Base-by-base conservation (phyloP, 2,329 filamentous ascomycete genomes). In the Phyllosticta paracitricarpa region DNA sequence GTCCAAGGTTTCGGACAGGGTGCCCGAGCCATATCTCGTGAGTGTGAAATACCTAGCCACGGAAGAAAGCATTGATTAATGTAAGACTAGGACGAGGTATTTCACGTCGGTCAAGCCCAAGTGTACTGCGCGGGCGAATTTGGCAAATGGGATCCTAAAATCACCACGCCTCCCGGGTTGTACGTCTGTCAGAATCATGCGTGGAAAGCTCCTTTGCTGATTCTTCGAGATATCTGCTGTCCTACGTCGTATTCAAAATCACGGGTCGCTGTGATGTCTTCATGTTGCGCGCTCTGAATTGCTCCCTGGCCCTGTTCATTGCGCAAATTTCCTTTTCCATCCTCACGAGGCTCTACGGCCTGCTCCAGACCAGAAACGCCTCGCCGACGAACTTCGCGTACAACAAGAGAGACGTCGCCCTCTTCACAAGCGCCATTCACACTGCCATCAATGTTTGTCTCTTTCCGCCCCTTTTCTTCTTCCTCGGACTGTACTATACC, bases 381-480 rank as follows among this genome's bases (percentile, higher is more conserved):
- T 35, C 51, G 3, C 51, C 54, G 24, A 17, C 53, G 1, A 53
- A 30, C 28, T 51, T 33, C 4, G 24, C 56, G 9, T 58, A 56
- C 14, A 12, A 35, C 22, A 51, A 61, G 9, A 67, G 69, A 61
- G 73, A 33, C 77, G 79, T 67, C 2, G 53, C 56, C 25, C 17
- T 66, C 69, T 77, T 67, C 33, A 51, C 56, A 33, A 62, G 58
- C 51, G 68, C 73, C 3, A 70, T 82, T 26, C 84, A 90, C 66
- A 85, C 84, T 0, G 88, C 87, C 2, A 69, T 94, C 66, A 96
- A 97, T 66, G 83, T 96, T 51, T 85, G 85, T 19, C 78, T 96
- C 0, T 97, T 97, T 64, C 94, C 94, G 0, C 84, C 92, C 0
- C 73, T 99, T 0, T 97, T 96, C 79, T 99, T 99, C 81, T 99